Base-by-base conservation (phyloP, 1,284 basidiomycete genomes). In the Grifola frondosa region DNA sequence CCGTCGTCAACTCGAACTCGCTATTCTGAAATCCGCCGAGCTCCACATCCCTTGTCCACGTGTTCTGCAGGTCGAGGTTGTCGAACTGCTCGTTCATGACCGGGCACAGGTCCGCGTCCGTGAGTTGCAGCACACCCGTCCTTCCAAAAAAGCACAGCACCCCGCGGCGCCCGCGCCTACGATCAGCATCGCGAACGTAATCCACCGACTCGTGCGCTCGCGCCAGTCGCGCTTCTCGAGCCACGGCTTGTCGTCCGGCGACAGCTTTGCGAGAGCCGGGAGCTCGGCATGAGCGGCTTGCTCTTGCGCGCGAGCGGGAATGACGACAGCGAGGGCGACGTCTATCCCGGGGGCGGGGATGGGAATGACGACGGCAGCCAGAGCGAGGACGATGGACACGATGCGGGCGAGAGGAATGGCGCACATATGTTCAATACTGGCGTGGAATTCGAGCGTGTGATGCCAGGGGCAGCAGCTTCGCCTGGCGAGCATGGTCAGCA, bases 21-120 rank as follows among this genome's bases (percentile, higher is more conserved):
- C 82, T 80, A 59, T 88, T 89, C 74, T 85, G 86, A 56, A 80
- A 91, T 0, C 89, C 89, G 43, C 85, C 81, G 53, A 89, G 73
- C 57, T 82, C 77, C 29, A 86, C 77, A 52, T 91, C 87, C 19
- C 76, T 69, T 34, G 71, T 66, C 78, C 88, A 91, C 24, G 68
- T 75, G 43, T 70, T 71, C 6, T 69, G 70, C 25, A 71, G 70
- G 44, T 74, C 68, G 40, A 78, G 63, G 33, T 62, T 65, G 42
- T 75, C 70, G 52, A 91, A 92, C 47, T 84, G 64, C 41, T 92
- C 88, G 19, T 81, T 70, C 48, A 91, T 64, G 8, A 88, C 82
- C 13, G 80, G 56, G 60, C 89, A 91, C 19, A 87, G 62, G 12
- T 78, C 72, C 49, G 38, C 48, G 43, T 62, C 57, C 32, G 52